Base-by-base conservation (phyloP, 179 eudicot species). In the Beta lomatogona region DNA sequence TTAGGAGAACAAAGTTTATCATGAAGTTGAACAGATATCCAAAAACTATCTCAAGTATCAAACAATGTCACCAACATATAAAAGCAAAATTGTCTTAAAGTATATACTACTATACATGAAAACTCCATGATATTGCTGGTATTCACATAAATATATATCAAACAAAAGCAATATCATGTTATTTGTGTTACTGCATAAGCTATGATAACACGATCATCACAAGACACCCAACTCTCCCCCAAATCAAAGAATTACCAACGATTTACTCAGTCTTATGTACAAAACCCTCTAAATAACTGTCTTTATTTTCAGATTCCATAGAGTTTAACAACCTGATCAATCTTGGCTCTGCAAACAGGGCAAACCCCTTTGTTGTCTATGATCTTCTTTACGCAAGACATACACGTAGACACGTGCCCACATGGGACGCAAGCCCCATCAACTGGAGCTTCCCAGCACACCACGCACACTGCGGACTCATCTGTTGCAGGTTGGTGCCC, bases 351-450 rank as follows among this genome's bases (percentile, higher is more conserved):
- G 73, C 98, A 94, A 15, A 94, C 88, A 4, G 97, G 98, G 83
- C 98, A 94, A 64, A 87, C 93, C 87, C 91, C 89, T 11, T 91
- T 85, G 78, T 84, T 88, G 72, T 60, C 86, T 80, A 86, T 85
- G 71, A 94, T 82, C 81, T 89, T 89, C 60, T 84, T 88, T 86
- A 94, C 83, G 90, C 98, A 94, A 31, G 92, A 82, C 93, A 92
- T 88, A 86, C 98, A 94, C n/a, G 92, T 88, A 75, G 91, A 91
- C 91, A 92, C 87, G 85, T 94, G 98, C 48, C 98, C 98, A 78
- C 98, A 94, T 0, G 98, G 98, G 14, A 94, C 78, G 76, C 97
- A 92, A 72, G 93, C 98, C 77, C 93, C 98, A 75, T 94, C 97
- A 2, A 86, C 85, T 0, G 97, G 91, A 72, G 94, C 92, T 83